Percentiles rank a stretch among this genome's conserved stretches.
These are phyloP conservation scores for Hapsidospora chrysogenum DNA, from an alignment of 495 filamentous ascomycete genomes.

Conservation along the genomic window DNA sequence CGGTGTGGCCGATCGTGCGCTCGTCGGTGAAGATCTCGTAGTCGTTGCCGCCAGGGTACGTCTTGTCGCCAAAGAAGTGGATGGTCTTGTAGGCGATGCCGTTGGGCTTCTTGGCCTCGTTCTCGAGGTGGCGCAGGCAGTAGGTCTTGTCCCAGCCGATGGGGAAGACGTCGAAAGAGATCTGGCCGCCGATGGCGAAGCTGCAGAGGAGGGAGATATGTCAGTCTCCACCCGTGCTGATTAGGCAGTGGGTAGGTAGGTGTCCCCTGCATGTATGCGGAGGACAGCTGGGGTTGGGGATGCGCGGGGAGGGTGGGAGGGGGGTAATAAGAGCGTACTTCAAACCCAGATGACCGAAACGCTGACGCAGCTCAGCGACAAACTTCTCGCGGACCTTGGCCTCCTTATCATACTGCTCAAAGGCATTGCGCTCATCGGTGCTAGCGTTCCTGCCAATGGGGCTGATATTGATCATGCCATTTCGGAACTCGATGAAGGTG, in stretches of 20 bases:
- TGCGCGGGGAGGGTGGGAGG: background rate
- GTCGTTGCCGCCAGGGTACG: constrained; percentile 76
- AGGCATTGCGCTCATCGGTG: constrained; percentile 62
- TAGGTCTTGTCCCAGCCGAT: constrained; percentile 98
- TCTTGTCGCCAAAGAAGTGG: constrained; percentile 98
- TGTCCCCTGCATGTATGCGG: no score
- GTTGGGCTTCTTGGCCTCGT: constrained; percentile 50
- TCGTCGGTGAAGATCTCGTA: constrained; percentile 78
- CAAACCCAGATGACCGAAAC: constrained; percentile 67
- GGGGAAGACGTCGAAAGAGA: constrained; percentile 97
- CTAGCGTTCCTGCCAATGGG: constrained; percentile 87
- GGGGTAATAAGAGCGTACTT: constrained; percentile 41
- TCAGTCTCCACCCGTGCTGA: no score
- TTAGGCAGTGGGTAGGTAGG: no score
- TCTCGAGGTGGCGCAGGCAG: constrained; percentile 73
- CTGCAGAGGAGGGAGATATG: constrained; percentile 24
- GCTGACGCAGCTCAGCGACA: constrained; percentile 55
- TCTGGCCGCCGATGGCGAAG: constrained; percentile 88
- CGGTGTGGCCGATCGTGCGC: constrained; percentile 69
- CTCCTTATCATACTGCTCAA: constrained; percentile 57
- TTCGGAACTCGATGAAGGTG: constrained; percentile 92
- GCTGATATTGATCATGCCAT: constrained; percentile 91
- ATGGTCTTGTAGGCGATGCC: constrained; percentile 69
- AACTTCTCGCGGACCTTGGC: constrained; percentile 57
- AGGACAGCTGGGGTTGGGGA: no score